Evolutionary conservation across 305 asterid species (phyloP).

Genomic region (Fraxinus velutina): DNA sequence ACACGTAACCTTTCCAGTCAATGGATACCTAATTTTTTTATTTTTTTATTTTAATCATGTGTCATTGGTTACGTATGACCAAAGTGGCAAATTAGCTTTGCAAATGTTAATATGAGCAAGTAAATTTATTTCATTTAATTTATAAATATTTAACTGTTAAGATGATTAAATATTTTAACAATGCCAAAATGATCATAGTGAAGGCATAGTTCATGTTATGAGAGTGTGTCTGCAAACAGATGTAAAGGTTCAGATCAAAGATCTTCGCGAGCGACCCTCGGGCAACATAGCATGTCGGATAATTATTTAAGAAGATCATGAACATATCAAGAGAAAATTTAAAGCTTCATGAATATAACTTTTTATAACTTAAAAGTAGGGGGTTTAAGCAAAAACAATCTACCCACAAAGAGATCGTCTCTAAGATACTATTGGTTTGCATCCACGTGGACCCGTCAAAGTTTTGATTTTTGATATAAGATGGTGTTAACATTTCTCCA

Average conservation of each 20-base stretch:
- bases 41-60: background rate
- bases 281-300: background rate
- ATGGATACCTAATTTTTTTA: background rate
- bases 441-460: background rate
- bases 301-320: background rate
- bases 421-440: background rate
- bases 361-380: background rate
- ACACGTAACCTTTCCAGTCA: background rate
- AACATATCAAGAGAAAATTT: background rate
- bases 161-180: background rate
- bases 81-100: background rate
- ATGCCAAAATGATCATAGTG: background rate
- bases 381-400: background rate
- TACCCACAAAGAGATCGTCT: background rate
- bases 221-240: background rate
- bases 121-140: background rate
- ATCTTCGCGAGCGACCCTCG: background rate
- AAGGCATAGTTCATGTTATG: background rate
- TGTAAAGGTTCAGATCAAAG: background rate
- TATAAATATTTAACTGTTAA: background rate
- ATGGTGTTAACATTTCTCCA: no score
- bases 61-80: background rate
- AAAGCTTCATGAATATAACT: background rate
- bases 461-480: no score
- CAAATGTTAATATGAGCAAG: background rate